Evolutionary conservation across 768 basidiomycete species (phyloP), one percentile per base, ranked within the genome.

Genomic region (Trametes gibbosa): DNA sequence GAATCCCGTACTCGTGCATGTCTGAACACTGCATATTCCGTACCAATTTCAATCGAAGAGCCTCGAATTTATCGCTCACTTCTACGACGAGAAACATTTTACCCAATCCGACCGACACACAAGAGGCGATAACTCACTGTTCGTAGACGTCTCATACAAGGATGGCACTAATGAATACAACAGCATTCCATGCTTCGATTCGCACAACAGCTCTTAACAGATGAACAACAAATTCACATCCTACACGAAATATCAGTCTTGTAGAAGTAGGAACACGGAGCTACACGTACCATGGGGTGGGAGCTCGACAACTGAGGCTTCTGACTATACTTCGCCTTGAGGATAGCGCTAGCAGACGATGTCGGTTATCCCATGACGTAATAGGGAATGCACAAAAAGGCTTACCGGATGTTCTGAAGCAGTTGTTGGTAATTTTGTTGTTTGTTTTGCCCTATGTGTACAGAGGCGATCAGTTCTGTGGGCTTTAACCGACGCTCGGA

Each of bases 221-320:
- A 74, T 70, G 51, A 74, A 74, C 51, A 69, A 49, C 43, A 73
- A 17, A 32, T 63, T 66, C 10, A 70, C 71, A 23, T 74, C 73
- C 74, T 75, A 59, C 21, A 50, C 42, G 1, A 23, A 10, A 53
- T 42, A 6, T 24, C 10, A 27, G 16, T n/a, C 23, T 34, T 34
- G 29, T 40, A 35, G 27, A 21, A 17, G 14, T 29, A 9, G 17
- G 37, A 52, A 29, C 24, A 32, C 24, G 16, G 8, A 17, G 29
- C 3, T 23, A 35, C 12, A 70, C 74, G 56, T 53, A 81, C 89
- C 59, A 90, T 88, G 4, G 79, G 86, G 63, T 90, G 89, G 16
- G 89, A 90, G 59, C 84, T 86, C 8, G 86, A 87, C 16, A 92
- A 70, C 71, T 75, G 89, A 4, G 87, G 86, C 62, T 82, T 87